Conservation (phyloP, 1,284 basidiomycete species). For the Ceratobasidium sp. region DNA sequence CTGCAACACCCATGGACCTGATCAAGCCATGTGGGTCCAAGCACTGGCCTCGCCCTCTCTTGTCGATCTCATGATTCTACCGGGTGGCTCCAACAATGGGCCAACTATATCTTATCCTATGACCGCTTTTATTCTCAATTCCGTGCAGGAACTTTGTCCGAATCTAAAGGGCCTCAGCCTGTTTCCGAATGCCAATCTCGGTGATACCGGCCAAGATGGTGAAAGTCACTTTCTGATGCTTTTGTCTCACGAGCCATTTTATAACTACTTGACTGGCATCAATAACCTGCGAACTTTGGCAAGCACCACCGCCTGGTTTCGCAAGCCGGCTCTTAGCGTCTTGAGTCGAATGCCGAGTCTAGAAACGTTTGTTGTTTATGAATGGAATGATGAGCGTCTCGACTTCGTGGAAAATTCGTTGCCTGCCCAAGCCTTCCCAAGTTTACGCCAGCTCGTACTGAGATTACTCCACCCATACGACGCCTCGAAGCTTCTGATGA, state of each 20-base stretch:
- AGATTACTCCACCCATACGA: too few relatives aligned
- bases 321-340: neutral
- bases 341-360: neutral
- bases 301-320: neutral
- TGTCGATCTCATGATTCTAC: neutral
- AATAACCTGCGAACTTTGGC: neutral
- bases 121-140: neutral
- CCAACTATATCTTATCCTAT: neutral
- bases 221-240: neutral
- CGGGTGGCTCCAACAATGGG: neutral
- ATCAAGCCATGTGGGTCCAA: conserved; percentile 5
- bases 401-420: neutral
- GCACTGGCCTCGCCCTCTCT: neutral
- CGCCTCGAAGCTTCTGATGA: too few relatives aligned
- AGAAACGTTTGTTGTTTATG: neutral
- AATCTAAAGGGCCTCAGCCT: neutral
- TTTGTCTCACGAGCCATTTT: neutral
- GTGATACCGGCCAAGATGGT: neutral
- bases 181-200: neutral
- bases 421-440: neutral
- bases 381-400: neutral
- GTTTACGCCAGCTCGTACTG: neutral
- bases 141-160: neutral
- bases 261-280: neutral
- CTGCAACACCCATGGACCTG: neutral